These are phyloP conservation scores for Sinapis alba DNA, from an alignment of 441 rosid genomes.

Conservation along the genomic window DNA sequence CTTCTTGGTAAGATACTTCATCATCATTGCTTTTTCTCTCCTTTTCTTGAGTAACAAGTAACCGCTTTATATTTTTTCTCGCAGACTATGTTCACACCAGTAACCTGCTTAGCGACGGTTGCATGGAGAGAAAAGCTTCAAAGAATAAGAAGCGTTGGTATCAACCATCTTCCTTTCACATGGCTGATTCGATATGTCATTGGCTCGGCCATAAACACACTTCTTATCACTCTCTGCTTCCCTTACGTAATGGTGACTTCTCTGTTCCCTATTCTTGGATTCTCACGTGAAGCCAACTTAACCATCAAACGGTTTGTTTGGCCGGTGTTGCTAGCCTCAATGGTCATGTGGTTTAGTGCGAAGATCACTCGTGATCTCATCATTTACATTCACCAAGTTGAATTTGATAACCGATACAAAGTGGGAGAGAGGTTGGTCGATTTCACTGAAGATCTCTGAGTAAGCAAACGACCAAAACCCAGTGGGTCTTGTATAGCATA, in stretches of 20 bases:
- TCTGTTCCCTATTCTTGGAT: slow-evolving; percentile 24
- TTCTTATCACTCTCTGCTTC: not conserved
- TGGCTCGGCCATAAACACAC: slow-evolving; percentile 11
- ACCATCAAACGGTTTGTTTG: not conserved
- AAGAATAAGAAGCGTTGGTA: not conserved
- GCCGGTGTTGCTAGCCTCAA: not conserved
- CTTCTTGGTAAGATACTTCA: slow-evolving; percentile 17
- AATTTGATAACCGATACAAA: slow-evolving; percentile 17
- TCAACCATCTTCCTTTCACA: slow-evolving; percentile 1
- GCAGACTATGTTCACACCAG: slow-evolving; percentile 20
- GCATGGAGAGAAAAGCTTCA: slow-evolving; percentile 20
- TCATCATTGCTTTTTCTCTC: not conserved
- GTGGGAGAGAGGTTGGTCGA: slow-evolving; percentile 30
- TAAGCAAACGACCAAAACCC: not conserved
- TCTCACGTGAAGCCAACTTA: slow-evolving; percentile 10
- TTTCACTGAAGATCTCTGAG: slow-evolving; percentile 2
- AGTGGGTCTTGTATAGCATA: too few relatives aligned
- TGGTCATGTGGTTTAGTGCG: slow-evolving; percentile 6
- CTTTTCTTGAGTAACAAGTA: not conserved
- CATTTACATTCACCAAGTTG: slow-evolving; percentile 19
- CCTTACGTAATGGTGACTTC: slow-evolving; percentile 23
- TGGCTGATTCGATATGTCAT: slow-evolving; percentile 30
- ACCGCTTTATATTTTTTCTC: not conserved
- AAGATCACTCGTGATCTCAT: slow-evolving; percentile 14
- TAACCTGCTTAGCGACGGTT: not conserved